A percentile compares a stretch with the other conserved stretches of the same genome.
These are phyloP conservation scores for Geotrichum histeridarum DNA, from an alignment of 1,139 yeast genomes.

Conservation along the genomic window DNA sequence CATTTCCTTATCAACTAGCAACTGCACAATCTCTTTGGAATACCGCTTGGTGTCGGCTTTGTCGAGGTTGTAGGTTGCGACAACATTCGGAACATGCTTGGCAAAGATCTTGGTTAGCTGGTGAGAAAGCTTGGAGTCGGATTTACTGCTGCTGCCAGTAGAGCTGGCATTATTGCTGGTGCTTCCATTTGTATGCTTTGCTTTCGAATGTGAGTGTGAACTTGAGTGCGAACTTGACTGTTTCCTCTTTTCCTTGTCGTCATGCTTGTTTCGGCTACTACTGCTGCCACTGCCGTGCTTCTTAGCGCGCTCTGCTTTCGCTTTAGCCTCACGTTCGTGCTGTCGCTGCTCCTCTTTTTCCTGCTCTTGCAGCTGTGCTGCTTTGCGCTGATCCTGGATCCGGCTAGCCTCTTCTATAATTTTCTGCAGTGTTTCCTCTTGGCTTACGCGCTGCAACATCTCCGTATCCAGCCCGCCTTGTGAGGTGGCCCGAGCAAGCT, in stretches of 20 bases:
- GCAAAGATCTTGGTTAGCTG: slow-evolving; percentile 47
- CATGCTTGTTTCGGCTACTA: neutral
- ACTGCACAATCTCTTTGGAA: slow-evolving; percentile 64
- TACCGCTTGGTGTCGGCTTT: slow-evolving; percentile 70
- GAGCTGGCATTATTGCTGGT: too few relatives aligned
- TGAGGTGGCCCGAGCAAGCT: slow-evolving; percentile 25
- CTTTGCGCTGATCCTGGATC: slow-evolving; percentile 32
- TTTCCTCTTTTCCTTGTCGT: neutral
- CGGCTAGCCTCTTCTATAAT: slow-evolving; percentile 43
- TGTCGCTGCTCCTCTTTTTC: neutral
- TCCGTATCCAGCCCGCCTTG: neutral
- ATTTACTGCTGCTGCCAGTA: neutral
- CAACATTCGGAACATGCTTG: slow-evolving; percentile 67
- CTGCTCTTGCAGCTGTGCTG: slow-evolving; percentile 19
- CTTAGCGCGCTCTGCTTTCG: neutral
- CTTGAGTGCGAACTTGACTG: too few relatives aligned
- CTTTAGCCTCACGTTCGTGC: neutral
- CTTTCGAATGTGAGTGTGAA: too few relatives aligned
- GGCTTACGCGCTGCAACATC: slow-evolving; percentile 15
- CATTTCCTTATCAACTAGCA: slow-evolving; percentile 58
- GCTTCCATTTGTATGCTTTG: too few relatives aligned
- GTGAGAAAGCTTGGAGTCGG: neutral
- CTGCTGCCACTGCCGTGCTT: neutral
- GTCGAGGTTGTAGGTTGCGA: slow-evolving; percentile 67
- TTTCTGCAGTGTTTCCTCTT: slow-evolving; percentile 34